phyloP scores from a whole-genome alignment of 1,284 basidiomycete genomes.

The Tetrapyrgos nigripes region DNA sequence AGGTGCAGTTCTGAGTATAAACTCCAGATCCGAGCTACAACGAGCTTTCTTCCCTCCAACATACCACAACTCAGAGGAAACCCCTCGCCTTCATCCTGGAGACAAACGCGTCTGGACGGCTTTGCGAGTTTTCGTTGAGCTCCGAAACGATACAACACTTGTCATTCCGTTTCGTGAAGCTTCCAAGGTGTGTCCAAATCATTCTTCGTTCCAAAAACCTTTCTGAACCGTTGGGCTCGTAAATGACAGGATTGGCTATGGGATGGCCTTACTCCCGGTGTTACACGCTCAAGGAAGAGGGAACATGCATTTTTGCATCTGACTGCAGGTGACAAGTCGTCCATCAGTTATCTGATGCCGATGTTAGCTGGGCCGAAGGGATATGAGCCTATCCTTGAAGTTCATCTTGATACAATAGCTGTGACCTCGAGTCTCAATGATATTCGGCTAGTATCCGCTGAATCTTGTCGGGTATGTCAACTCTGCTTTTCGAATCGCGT shows the following conservation, averaged over 20 bases:
- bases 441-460: conserved; percentile 76
- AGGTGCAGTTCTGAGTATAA: no score
- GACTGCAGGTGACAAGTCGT: conserved; percentile 79
- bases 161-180: conserved; percentile 88
- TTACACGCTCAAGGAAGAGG: conserved; percentile 57
- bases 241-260: conserved; percentile 79
- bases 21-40: conserved; percentile 77
- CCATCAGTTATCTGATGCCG: conserved; percentile 83
- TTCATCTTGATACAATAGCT: conserved; percentile 82
- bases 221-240: conserved; percentile 3
- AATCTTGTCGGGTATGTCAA: conserved; percentile 72
- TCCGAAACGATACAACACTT: conserved; percentile 78
- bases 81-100: conserved; percentile 68
- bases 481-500: conserved; percentile 8
- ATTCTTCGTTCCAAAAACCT: neutral
- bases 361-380: conserved; percentile 78
- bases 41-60: conserved; percentile 82
- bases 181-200: conserved; percentile 75
- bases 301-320: conserved; percentile 79
- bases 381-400: conserved; percentile 79
- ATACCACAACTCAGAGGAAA: conserved; percentile 69
- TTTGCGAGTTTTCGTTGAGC: conserved; percentile 80
- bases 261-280: conserved; percentile 65
- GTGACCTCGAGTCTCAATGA: conserved; percentile 89
- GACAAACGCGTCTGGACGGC: conserved; percentile 84